A percentile compares a stretch with the other conserved stretches of the same genome.
Conservation (phyloP, 2,329 filamentous ascomycete species). For the Fusarium keratoplasticum region DNA sequence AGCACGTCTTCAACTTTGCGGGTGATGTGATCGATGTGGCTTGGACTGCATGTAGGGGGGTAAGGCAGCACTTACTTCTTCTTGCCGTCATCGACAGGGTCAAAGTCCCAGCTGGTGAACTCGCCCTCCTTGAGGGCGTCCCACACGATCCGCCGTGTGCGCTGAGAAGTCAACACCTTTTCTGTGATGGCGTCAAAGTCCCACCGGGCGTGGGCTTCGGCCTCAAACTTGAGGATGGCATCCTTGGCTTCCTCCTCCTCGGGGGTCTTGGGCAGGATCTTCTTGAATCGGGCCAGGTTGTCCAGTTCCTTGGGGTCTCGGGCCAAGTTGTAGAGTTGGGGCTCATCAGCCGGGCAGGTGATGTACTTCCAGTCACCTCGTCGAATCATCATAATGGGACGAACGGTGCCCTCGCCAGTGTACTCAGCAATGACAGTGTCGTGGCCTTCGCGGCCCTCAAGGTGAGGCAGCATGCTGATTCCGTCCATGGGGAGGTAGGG, state of each 20-base stretch:
- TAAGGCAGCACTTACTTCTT: conserved; percentile 64
- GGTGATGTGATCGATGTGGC: conserved; percentile 44
- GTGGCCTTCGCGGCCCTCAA: conserved; percentile 72
- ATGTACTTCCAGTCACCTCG: conserved; percentile 92
- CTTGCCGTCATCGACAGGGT: conserved; percentile 77
- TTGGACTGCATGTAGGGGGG: conserved; percentile 25
- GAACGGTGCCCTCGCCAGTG: conserved; percentile 90
- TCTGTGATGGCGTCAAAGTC: conserved; percentile 82
- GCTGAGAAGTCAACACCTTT: conserved; percentile 81
- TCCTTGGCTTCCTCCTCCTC: conserved; percentile 60
- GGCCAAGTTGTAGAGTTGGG: conserved; percentile 85
- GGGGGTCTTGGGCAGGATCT: conserved; percentile 52
- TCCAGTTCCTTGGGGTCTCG: conserved; percentile 81
- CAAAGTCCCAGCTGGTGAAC: conserved; percentile 87
- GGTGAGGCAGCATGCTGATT: conserved; percentile 81
- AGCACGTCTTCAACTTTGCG: conserved; percentile 44
- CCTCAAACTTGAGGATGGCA: conserved; percentile 74
- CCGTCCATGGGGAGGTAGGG: conserved; percentile 87
- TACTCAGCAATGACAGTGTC: conserved; percentile 97
- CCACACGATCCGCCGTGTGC: conserved; percentile 83
- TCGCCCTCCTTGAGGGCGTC: conserved; percentile 79
- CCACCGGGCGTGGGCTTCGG: conserved; percentile 82
- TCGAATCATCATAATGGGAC: conserved; percentile 93
- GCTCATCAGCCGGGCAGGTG: conserved; percentile 84
- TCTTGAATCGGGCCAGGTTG: conserved; percentile 71